Evolutionary conservation across 164 flowering plant species (phyloP).

Genomic region (Chimonanthus salicifolius): DNA sequence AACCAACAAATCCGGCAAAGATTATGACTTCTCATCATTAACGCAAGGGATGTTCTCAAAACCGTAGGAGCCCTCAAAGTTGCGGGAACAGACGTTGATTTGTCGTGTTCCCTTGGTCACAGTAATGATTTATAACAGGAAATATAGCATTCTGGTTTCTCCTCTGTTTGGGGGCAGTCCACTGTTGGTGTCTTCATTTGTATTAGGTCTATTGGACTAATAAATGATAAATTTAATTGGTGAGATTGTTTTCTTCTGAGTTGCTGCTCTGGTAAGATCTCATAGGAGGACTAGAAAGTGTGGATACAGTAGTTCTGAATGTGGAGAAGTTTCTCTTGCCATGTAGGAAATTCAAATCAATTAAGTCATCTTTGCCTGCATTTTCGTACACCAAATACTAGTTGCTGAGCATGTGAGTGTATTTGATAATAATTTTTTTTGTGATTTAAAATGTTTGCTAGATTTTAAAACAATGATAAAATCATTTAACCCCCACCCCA

Average conservation of each 20-base stretch:
- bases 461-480: too few relatives aligned
- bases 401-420: too few relatives aligned
- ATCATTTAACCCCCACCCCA: too few relatives aligned
- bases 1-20: slow-evolving; percentile 42
- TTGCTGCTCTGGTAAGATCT: not conserved
- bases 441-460: too few relatives aligned
- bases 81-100: not conserved
- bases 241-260: not conserved
- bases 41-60: slow-evolving; percentile 56
- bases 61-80: slow-evolving; percentile 23
- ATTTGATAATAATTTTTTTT: too few relatives aligned
- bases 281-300: not conserved
- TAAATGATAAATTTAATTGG: slow-evolving; percentile 6
- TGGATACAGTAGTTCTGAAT: not conserved
- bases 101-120: not conserved
- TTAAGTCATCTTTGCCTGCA: too few relatives aligned
- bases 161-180: slow-evolving; percentile 2
- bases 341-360: too few relatives aligned
- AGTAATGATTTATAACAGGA: slow-evolving; percentile 6
- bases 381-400: too few relatives aligned
- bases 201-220: slow-evolving; percentile 9
- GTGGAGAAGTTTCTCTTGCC: not conserved
- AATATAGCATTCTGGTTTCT: slow-evolving; percentile 2
- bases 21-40: slow-evolving; percentile 47
- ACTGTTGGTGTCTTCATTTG: slow-evolving; percentile 10